A percentile compares a stretch with the other conserved stretches of the same genome.
These are phyloP conservation scores for Solidago caesia DNA, from an alignment of 129 eudicot genomes.

Conservation along the genomic window DNA sequence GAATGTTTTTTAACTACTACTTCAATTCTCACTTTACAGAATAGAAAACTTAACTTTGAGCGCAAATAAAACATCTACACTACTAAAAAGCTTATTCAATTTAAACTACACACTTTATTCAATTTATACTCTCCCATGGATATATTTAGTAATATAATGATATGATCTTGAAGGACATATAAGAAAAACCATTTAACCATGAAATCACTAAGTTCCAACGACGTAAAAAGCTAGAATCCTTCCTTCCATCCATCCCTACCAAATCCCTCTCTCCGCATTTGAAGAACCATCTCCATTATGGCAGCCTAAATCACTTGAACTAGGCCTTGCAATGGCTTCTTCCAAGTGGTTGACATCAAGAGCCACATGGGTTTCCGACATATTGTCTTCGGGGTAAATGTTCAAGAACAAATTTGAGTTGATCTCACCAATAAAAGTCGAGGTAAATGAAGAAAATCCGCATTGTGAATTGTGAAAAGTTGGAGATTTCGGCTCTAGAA, in stretches of 20 bases:
- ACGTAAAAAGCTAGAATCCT: neutral
- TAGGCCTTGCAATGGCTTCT: neutral
- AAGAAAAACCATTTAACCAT: conserved; percentile 13
- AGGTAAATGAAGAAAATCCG: conserved; percentile 11
- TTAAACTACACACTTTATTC: neutral
- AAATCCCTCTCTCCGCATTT: conserved; percentile 12
- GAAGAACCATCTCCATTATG: neutral
- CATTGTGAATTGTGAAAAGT: neutral
- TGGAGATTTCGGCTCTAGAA: conserved; percentile 10
- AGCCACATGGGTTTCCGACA: neutral
- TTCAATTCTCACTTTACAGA: neutral
- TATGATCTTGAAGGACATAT: neutral
- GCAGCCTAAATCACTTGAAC: neutral
- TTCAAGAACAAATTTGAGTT: conserved; percentile 26
- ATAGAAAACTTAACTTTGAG: neutral
- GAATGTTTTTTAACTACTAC: neutral
- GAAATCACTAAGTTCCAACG: conserved; percentile 14
- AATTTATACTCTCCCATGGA: neutral
- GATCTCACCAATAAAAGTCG: conserved; percentile 3
- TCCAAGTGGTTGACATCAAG: conserved; percentile 21
- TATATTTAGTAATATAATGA: neutral
- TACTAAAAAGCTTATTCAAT: neutral
- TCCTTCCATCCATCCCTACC: neutral
- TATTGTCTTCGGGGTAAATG: conserved; percentile 18
- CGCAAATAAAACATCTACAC: neutral